Conservation (phyloP, 2,329 filamentous ascomycete species). For the Microcyclosporella mali region DNA sequence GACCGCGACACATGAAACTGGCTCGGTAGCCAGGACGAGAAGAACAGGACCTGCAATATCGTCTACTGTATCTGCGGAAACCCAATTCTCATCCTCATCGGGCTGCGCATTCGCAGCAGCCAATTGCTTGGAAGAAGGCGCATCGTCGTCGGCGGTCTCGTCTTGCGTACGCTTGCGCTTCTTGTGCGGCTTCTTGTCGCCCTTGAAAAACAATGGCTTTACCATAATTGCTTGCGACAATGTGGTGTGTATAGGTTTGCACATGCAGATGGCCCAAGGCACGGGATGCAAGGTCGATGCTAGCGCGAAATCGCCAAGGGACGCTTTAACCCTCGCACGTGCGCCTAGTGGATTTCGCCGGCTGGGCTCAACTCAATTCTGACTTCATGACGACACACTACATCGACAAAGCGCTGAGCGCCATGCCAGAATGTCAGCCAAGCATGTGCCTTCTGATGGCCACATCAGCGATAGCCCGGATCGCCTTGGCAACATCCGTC, state of each 20-base stretch:
- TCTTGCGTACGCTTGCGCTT: constrained; percentile 59
- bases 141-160: constrained; percentile 37
- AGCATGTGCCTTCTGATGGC: no score
- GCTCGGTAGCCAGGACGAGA: constrained; percentile 70
- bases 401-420: no score
- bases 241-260: neutral
- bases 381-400: no score
- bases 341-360: no score
- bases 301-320: no score
- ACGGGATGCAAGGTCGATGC: no score
- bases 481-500: no score
- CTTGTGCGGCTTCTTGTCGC: constrained; percentile 88
- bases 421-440: no score
- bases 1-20: constrained; percentile 70
- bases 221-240: constrained; percentile 56
- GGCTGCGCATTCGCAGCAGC: constrained; percentile 36
- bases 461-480: no score
- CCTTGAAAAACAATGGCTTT: constrained; percentile 90
- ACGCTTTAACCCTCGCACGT: no score
- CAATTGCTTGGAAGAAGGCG: constrained; percentile 31
- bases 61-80: constrained; percentile 65
- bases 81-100: constrained; percentile 80
- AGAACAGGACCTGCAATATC: constrained; percentile 80
- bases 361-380: no score
- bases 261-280: no score